Evolutionary conservation across 768 basidiomycete genomes (phyloP).

Genomic region (Neoboletus magnificus): DNA sequence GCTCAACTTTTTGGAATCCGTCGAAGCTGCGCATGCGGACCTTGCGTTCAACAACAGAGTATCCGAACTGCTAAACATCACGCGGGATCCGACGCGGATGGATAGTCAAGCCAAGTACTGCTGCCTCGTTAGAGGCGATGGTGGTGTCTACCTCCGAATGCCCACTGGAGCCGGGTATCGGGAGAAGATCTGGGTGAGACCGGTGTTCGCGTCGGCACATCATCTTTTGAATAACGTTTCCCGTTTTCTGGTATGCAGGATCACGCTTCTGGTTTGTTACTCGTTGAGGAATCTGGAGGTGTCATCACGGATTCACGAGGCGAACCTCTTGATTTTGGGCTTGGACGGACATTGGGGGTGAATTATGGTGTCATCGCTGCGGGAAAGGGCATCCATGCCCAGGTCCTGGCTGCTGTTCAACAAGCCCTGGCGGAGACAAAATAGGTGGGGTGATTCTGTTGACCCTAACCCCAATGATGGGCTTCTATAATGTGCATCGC

Average conservation of each 20-base stretch:
- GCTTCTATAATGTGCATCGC: no score
- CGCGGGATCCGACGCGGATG: conserved; percentile 72
- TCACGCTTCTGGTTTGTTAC: conserved; percentile 81
- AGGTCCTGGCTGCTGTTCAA: conserved; percentile 73
- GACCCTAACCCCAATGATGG: neutral
- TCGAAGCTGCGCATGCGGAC: conserved; percentile 90
- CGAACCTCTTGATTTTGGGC: conserved; percentile 73
- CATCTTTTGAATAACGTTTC: no score
- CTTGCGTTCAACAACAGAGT: conserved; percentile 80
- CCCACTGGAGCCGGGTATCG: conserved; percentile 74
- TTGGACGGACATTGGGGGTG: conserved; percentile 79
- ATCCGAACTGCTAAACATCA: conserved; percentile 62
- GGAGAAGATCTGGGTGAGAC: conserved; percentile 93
- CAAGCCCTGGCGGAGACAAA: conserved; percentile 40
- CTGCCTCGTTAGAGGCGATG: conserved; percentile 81
- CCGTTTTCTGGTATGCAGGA: conserved; percentile 47
- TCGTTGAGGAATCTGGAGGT: conserved; percentile 89
- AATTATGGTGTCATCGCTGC: conserved; percentile 90
- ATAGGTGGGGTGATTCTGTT: neutral
- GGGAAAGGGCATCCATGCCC: conserved; percentile 62
- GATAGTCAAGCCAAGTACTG: conserved; percentile 97
- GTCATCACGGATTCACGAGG: conserved; percentile 84
- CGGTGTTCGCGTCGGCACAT: no score
- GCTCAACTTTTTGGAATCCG: conserved; percentile 82
- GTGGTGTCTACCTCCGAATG: conserved; percentile 77